Evolutionary conservation across 192 early-diverging fungal genomes (phyloP), one percentile per base, ranked within the genome.

Genomic region (Diversispora eburnea): DNA sequence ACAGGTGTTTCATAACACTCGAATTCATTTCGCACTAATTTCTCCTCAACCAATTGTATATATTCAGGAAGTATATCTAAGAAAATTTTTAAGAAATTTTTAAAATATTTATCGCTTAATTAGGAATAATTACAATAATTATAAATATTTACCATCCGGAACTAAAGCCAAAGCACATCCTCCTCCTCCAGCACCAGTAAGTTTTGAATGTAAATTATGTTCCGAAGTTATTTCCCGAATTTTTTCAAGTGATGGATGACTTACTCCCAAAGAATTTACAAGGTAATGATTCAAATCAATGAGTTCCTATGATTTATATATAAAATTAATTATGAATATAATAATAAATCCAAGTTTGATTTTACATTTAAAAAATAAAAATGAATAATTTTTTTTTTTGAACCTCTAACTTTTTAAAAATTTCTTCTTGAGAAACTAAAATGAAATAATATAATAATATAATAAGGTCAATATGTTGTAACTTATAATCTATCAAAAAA

Each of bases 171-270:
- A 75, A 20, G 92, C 92, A 78, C 97, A 99, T 12, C 98, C 98
- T 67, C 98, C 98, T 52, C 98, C 98, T 41, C 98, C 96, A 33
- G 94, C 95, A 43, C 98, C 98, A 4, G 98, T 99, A 43, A 99
- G 80, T 80, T 99, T 99, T 19, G 93, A 86, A 43, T 85, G 83
- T 74, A 98, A 78, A 0, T 83, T 85, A 51, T 84, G 77, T n/a
- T 74, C 41, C 1, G 80, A 77, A 0, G 93, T 88, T 17, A 93
- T 90, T 12, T 77, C 79, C 7, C 91, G 78, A 17, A 99, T 83
- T 42, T 78, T 88, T 63, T 99, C 98, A 3, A 98, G 78, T 42
- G 85, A 75, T 42, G 90, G 86, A 77, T 98, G 96, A 25, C 92
- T 89, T 6, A 97, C 93, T 17, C 94, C 94, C 71, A 92, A 78